Percentiles rank a stretch among this genome's conserved stretches.
phyloP scores from a whole-genome alignment of 768 basidiomycete species.

The Rhizopogon vinicolor region DNA sequence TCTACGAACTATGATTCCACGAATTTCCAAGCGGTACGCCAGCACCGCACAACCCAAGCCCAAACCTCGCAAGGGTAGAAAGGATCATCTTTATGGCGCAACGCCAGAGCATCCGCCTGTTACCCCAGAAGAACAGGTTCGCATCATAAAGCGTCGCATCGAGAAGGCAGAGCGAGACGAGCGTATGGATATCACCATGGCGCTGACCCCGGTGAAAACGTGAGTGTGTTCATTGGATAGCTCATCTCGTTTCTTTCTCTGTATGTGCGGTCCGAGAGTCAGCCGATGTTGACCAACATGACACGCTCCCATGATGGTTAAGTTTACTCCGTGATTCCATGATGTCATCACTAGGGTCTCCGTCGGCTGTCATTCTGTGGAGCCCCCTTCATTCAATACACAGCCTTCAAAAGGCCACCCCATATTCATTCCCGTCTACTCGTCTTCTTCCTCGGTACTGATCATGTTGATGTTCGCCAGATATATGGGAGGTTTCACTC shows the following conservation, averaged over 20 bases:
- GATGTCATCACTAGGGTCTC: neutral
- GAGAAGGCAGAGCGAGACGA: constrained; percentile 40
- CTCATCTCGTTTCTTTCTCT: neutral
- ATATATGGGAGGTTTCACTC: constrained; percentile 34
- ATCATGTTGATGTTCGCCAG: constrained; percentile 24
- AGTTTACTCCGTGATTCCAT: neutral
- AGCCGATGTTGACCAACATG: too few relatives aligned
- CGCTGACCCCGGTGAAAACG: constrained; percentile 33
- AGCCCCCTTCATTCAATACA: neutral
- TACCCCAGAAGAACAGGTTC: constrained; percentile 15
- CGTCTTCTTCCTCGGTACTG: neutral
- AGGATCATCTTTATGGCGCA: neutral
- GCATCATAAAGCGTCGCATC: constrained; percentile 19
- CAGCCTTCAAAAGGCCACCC: neutral
- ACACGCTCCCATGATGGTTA: neutral
- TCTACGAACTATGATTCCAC: constrained; percentile 2
- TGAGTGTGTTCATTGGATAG: constrained; percentile 12
- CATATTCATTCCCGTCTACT: neutral
- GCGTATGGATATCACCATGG: constrained; percentile 31
- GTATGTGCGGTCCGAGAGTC: neutral
- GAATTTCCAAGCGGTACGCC: constrained; percentile 3
- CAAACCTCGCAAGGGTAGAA: neutral
- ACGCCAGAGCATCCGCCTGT: constrained; percentile 12
- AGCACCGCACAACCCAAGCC: neutral
- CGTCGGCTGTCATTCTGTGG: neutral